Percentiles rank a stretch among this genome's conserved stretches.
Evolutionary conservation across 805 yeast genomes (phyloP).

Genomic region (Wickerhamiella vanderwaltii): DNA sequence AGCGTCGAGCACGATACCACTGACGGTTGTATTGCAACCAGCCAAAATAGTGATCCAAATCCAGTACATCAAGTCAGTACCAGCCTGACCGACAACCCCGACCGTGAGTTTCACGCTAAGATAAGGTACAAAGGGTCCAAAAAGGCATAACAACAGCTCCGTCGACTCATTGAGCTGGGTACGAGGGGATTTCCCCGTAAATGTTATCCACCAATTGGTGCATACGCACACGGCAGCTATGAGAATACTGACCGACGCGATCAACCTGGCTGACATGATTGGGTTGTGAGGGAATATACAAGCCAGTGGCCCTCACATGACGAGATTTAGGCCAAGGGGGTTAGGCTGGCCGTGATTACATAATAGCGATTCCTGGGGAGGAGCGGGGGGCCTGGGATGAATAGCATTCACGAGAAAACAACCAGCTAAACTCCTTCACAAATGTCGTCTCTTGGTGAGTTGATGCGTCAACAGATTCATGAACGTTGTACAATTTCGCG

Average conservation of each 20-base stretch:
- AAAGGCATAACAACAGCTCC: background rate
- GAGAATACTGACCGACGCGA: slow-evolving; percentile 2
- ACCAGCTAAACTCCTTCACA: background rate
- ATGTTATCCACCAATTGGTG: slow-evolving; percentile 7
- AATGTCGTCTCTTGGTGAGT: slow-evolving; percentile 15
- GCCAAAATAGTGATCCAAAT: slow-evolving; percentile 2
- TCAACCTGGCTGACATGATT: slow-evolving; percentile 7
- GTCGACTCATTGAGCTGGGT: background rate
- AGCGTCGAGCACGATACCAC: slow-evolving; percentile 5
- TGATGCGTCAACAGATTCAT: slow-evolving; percentile 26
- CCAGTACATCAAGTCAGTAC: slow-evolving; percentile 2
- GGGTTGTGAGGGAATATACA: background rate
- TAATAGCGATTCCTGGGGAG: no score
- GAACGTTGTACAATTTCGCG: slow-evolving; percentile 24
- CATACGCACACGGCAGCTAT: slow-evolving; percentile 6
- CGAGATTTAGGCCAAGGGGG: no score
- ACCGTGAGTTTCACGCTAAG: background rate
- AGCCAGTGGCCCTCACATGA: no score
- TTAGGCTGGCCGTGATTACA: no score
- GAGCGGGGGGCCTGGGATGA: no score
- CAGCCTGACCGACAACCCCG: background rate
- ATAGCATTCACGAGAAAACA: no score
- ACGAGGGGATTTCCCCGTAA: background rate
- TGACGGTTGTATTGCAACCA: slow-evolving; percentile 8
- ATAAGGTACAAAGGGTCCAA: slow-evolving; percentile 4